Percentiles rank a stretch among this genome's conserved stretches.
These are phyloP conservation scores for Sclerotinia nivalis DNA, from an alignment of 2,329 filamentous ascomycete genomes.

Conservation along the genomic window DNA sequence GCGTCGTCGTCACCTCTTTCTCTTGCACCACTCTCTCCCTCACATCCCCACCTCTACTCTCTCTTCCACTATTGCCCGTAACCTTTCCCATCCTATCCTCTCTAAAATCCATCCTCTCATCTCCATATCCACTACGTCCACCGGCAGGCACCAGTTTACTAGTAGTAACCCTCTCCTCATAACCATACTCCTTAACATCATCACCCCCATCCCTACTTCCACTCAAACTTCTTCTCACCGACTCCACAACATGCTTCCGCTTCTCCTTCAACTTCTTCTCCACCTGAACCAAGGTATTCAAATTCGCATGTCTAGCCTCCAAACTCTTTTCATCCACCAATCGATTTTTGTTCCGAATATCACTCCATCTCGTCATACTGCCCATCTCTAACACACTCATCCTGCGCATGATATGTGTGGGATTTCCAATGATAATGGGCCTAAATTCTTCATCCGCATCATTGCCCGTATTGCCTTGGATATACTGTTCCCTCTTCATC, in stretches of 20 bases:
- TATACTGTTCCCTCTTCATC: slow-evolving; percentile 46
- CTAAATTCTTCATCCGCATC: slow-evolving; percentile 57
- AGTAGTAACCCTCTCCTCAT: slow-evolving; percentile 27
- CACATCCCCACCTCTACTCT: neutral
- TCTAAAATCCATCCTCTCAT: slow-evolving; percentile 23
- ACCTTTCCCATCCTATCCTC: neutral
- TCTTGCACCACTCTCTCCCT: slow-evolving; percentile 1
- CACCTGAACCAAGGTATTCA: slow-evolving; percentile 33
- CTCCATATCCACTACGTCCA: slow-evolving; percentile 25
- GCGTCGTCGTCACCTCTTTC: neutral
- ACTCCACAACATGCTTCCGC: slow-evolving; percentile 29
- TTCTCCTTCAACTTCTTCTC: slow-evolving; percentile 33
- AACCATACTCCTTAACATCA: slow-evolving; percentile 28
- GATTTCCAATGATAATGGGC: slow-evolving; percentile 70
- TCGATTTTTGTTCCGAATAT: slow-evolving; percentile 64
- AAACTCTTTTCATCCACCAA: slow-evolving; percentile 51
- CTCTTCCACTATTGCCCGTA: neutral
- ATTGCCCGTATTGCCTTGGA: slow-evolving; percentile 38
- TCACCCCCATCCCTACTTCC: slow-evolving; percentile 26
- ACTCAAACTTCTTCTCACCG: slow-evolving; percentile 32
- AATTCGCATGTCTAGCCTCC: slow-evolving; percentile 40
- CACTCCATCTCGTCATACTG: slow-evolving; percentile 67
- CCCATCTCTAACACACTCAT: slow-evolving; percentile 74
- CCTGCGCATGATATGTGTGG: slow-evolving; percentile 65
- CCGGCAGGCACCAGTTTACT: slow-evolving; percentile 20